Evolutionary conservation across 345 rosid genomes (phyloP).

Genomic region (Clarkia xantiana): DNA sequence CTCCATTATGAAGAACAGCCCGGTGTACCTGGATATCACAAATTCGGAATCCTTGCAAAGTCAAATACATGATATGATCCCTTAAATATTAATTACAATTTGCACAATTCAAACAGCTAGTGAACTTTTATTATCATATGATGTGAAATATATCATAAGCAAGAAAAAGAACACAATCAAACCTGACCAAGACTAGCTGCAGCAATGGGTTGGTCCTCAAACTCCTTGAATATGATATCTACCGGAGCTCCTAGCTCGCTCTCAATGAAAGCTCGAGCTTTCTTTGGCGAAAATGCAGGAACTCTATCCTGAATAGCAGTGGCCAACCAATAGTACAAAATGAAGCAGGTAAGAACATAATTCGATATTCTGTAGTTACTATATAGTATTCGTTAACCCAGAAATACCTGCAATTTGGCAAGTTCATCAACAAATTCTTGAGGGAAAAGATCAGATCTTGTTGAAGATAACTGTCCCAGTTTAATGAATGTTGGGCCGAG

Average conservation of each 20-base stretch:
- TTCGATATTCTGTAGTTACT: neutral
- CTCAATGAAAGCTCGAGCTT: slow-evolving; percentile 60
- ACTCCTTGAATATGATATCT: slow-evolving; percentile 46
- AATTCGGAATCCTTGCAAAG: slow-evolving; percentile 8
- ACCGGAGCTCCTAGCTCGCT: slow-evolving; percentile 72
- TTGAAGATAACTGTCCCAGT: slow-evolving; percentile 86
- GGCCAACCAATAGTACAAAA: neutral
- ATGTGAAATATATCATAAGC: neutral
- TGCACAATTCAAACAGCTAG: no score
- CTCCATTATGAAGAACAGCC: slow-evolving; percentile 80
- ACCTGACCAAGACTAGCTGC: slow-evolving; percentile 25
- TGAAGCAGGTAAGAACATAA: neutral
- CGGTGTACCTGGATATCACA: slow-evolving; percentile 56
- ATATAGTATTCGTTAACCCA: slow-evolving; percentile 1
- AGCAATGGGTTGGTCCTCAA: slow-evolving; percentile 91
- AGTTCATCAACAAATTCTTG: slow-evolving; percentile 90
- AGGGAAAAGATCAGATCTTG: slow-evolving; percentile 88
- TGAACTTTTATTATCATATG: no score
- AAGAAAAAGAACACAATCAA: slow-evolving; percentile 2
- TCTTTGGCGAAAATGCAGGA: slow-evolving; percentile 83
- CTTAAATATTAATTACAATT: neutral
- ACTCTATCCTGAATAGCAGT: slow-evolving; percentile 53
- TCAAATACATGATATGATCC: slow-evolving; percentile 15
- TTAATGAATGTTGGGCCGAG: slow-evolving; percentile 97
- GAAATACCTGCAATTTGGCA: slow-evolving; percentile 80